Percentiles rank a stretch among this genome's conserved stretches.
phyloP scores from a whole-genome alignment of 495 filamentous ascomycete genomes.

The Penicillium canariense region DNA sequence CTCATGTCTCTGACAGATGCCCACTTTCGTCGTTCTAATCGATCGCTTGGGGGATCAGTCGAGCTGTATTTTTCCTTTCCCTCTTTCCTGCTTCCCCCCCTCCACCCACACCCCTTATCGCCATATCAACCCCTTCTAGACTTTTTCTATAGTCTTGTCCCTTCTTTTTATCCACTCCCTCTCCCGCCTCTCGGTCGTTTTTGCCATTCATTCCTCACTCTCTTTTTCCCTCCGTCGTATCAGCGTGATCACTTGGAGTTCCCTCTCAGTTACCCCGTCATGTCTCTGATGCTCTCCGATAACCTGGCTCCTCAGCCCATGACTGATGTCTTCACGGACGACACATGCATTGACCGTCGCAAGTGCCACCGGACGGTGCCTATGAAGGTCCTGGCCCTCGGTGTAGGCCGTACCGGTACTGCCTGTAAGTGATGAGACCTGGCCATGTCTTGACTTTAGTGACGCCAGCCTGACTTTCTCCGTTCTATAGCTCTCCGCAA shows the following conservation, averaged over 20 bases:
- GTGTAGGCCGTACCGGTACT: constrained; percentile 65
- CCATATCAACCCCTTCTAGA: constrained; percentile 31
- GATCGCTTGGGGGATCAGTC: constrained; percentile 10
- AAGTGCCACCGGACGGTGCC: constrained; percentile 62
- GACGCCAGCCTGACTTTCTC: too few relatives aligned
- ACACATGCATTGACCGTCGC: constrained; percentile 61
- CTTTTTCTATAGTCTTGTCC: constrained; percentile 28
- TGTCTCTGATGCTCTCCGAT: constrained; percentile 45
- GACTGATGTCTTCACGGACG: constrained; percentile 50
- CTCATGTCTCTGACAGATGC: constrained; percentile 16
- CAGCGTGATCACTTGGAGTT: not conserved
- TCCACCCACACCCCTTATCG: constrained; percentile 14
- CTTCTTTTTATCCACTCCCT: constrained; percentile 22
- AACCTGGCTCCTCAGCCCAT: constrained; percentile 45
- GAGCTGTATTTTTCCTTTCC: constrained; percentile 13
- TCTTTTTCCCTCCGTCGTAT: not conserved
- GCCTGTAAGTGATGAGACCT: constrained; percentile 48
- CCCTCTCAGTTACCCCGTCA: constrained; percentile 19
- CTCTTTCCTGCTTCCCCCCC: constrained; percentile 10
- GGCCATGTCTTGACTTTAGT: not conserved
- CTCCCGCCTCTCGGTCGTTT: constrained; percentile 1
- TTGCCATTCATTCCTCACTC: constrained; percentile 2
- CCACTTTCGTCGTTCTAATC: constrained; percentile 13
- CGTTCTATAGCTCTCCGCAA: constrained; percentile 52
- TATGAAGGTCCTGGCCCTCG: constrained; percentile 63